phyloP scores from a whole-genome alignment of 2,329 filamentous ascomycete genomes.

The Lachnellula willkommii region DNA sequence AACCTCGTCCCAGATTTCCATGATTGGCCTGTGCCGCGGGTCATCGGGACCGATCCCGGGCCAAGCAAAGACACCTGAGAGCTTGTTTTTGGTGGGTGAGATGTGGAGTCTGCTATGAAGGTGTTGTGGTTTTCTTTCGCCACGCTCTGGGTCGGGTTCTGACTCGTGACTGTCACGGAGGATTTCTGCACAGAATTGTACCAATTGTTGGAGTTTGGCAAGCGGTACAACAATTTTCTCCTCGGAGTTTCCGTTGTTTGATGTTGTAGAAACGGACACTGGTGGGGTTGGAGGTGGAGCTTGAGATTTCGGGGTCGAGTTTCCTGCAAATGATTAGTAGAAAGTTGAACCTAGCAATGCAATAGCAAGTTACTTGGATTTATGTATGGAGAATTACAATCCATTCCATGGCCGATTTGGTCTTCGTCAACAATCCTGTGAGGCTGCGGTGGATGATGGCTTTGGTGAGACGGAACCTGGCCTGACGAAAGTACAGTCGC shows the following conservation, averaged over 20 bases:
- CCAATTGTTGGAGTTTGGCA: not conserved
- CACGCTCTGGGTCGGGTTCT: not conserved
- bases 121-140: not conserved
- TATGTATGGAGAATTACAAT: no score
- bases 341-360: no score
- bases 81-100: not conserved
- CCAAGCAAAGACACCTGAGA: not conserved
- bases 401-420: no score
- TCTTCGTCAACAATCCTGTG: no score
- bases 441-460: no score
- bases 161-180: not conserved
- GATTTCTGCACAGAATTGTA: not conserved
- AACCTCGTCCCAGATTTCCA: not conserved
- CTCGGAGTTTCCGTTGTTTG: not conserved
- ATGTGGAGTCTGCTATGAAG: not conserved
- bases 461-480: no score
- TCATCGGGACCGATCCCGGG: not conserved
- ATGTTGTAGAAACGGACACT: no score
- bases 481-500: no score
- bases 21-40: not conserved
- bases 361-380: no score
- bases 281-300: no score
- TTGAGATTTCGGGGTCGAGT: no score
- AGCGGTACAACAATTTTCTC: not conserved
- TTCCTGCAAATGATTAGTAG: no score